Base-by-base conservation (phyloP, 345 rosid species). In the Rubroshorea leprosula region DNA sequence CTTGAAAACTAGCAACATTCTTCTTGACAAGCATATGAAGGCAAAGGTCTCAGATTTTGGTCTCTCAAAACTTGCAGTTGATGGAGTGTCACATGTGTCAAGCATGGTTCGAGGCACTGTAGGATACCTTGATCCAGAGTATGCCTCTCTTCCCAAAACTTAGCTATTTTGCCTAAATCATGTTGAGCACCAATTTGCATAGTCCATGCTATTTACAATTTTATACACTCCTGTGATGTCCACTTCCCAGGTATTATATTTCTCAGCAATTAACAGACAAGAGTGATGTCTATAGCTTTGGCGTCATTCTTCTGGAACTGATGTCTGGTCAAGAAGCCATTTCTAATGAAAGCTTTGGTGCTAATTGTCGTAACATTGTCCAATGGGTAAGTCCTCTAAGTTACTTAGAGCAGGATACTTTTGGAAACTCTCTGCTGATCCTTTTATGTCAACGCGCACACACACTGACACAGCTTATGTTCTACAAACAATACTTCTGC, bases 121-220 rank as follows among this genome's bases (percentile, higher is more conserved):
- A 20, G 99, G 99, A n/a, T 94, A 94, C 61, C 69, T 94, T 62
- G 99, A 94, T 72, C 99, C 99, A 0, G 99, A 94, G 99, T 94
- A 84, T 69, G 96, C 19, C 65, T 53, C 55, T 66, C 12, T 13
- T 55, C 35, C 55, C 66, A 10, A 23, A 61, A 19, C 29, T 25
- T 49, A 10, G 18, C 24, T 49, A 23, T 62, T 23, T 41, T 49
- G n/a, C 23, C 52, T 57, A 10, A 35, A 6, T 35, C 41, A 13
- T 4, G 5, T 35, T 35, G 1, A 35, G 9, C 41, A 13, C 41
- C 7, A 35, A 8, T 35, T 35, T 35, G 31, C 11, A 35, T 35
- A 1, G 12, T 35, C 8, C 31, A 27, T 27, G 31, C 31, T 4
- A 3, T 46, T 22, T 22, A 8, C 22, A 4, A 3, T 15, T n/a